phyloP scores from a whole-genome alignment of 805 yeast species.

The Teunomyces atbi region DNA sequence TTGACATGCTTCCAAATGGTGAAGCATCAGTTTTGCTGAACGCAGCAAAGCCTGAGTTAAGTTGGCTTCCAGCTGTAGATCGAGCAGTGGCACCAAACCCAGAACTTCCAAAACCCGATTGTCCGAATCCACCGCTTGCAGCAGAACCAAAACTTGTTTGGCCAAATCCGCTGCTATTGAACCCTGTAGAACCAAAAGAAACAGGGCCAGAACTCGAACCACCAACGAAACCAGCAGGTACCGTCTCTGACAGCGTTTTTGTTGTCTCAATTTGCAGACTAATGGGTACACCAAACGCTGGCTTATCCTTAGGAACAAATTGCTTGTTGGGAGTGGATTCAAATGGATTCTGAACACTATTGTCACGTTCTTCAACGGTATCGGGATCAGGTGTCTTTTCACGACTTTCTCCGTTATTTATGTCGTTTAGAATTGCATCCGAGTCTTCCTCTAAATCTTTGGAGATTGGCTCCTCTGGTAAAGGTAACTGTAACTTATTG shows the following conservation, averaged over 20 bases:
- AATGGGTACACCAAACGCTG: not conserved
- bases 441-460: not conserved
- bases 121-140: constrained; percentile 11
- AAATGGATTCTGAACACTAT: constrained; percentile 2
- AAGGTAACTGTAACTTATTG: constrained; percentile 19
- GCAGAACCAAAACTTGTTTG: constrained; percentile 14
- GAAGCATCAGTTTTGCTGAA: constrained; percentile 8
- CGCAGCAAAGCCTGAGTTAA: not conserved
- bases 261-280: not conserved
- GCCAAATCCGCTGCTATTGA: constrained; percentile 8
- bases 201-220: not conserved
- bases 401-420: not conserved
- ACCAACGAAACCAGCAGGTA: not conserved
- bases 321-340: not conserved
- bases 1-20: constrained; percentile 12
- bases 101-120: constrained; percentile 6
- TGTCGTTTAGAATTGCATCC: not conserved
- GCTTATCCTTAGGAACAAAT: not conserved
- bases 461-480: not conserved
- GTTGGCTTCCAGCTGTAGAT: not conserved
- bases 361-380: not conserved
- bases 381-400: not conserved
- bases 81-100: constrained; percentile 10
- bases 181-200: not conserved
- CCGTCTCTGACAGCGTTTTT: not conserved